Percentiles rank a stretch among this genome's conserved stretches.
phyloP scores from a whole-genome alignment of 352 stramenopile genomes.

The Phytophthora pinifolia region DNA sequence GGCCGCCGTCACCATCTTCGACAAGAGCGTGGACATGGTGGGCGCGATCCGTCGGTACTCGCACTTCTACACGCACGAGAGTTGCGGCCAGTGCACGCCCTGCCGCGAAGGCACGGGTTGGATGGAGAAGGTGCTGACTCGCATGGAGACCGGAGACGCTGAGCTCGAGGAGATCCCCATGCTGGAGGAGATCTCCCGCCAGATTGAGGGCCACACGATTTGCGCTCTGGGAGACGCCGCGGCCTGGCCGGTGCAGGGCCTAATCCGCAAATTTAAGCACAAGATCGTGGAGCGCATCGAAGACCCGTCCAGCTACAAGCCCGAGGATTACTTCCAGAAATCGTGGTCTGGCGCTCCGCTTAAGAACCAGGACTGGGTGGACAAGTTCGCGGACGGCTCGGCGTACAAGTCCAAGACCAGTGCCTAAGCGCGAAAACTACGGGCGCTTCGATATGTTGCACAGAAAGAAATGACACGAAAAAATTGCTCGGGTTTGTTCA shows the following conservation, averaged over 20 bases:
- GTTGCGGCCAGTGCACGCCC: constrained; percentile 99
- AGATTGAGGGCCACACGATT: constrained; percentile 99
- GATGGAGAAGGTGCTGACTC: constrained; percentile 97
- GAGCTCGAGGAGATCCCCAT: constrained; percentile 99
- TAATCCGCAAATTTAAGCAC: constrained; percentile 99
- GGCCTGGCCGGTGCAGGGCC: constrained; percentile 98
- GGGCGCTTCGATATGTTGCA: constrained; percentile 23
- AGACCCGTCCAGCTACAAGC: constrained; percentile 94
- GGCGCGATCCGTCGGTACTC: constrained; percentile 97
- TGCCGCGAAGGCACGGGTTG: constrained; percentile 98
- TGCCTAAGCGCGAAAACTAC: constrained; percentile 34
- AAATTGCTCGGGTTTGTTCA: constrained; percentile 26
- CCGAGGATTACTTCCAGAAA: constrained; percentile 94
- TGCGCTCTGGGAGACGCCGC: constrained; percentile 98
- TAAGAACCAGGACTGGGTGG: constrained; percentile 95
- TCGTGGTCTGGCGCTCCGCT: constrained; percentile 96
- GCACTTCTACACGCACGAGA: constrained; percentile 99
- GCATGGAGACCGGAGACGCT: constrained; percentile 98
- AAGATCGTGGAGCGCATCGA: constrained; percentile 98
- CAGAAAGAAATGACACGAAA: constrained; percentile 23
- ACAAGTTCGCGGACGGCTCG: constrained; percentile 92
- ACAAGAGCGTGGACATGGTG: constrained; percentile 99
- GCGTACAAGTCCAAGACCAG: constrained; percentile 80
- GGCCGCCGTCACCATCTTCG: constrained; percentile 99
- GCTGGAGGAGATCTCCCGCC: constrained; percentile 98